These are phyloP conservation scores for Colletotrichum liaoningense DNA, from an alignment of 2,329 filamentous ascomycete genomes.

Conservation along the genomic window DNA sequence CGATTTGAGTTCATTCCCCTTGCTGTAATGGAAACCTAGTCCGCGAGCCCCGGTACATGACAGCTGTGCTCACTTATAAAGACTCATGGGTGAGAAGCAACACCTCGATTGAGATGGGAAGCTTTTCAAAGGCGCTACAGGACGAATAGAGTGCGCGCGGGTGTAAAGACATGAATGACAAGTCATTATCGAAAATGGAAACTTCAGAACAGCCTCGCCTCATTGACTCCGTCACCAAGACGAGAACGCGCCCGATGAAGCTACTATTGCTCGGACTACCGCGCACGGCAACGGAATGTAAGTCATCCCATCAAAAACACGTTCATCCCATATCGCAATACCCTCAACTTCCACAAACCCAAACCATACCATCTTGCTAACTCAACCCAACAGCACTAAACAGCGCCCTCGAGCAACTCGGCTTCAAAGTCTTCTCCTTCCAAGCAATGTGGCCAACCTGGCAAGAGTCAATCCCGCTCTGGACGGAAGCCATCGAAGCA, in stretches of 20 bases:
- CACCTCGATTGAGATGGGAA: neutral
- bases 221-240: neutral
- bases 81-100: neutral
- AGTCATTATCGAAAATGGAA: neutral
- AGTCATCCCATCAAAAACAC: neutral
- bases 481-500: constrained; percentile 7
- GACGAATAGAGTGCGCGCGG: neutral
- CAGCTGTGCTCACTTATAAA: neutral
- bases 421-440: constrained; percentile 7
- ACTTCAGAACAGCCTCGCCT: neutral
- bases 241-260: neutral
- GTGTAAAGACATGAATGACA: neutral
- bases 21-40: neutral
- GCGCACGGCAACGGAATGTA: neutral
- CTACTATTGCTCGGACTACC: neutral
- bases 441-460: constrained; percentile 6
- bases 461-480: neutral
- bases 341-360: neutral
- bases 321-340: neutral
- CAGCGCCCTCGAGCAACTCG: neutral
- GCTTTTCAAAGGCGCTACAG: neutral
- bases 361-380: neutral
- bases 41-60: neutral
- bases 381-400: neutral
- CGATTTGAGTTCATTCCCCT: too few relatives aligned